These are phyloP conservation scores for Podospora anserina DNA, from an alignment of 495 filamentous ascomycete species.

Conservation along the genomic window DNA sequence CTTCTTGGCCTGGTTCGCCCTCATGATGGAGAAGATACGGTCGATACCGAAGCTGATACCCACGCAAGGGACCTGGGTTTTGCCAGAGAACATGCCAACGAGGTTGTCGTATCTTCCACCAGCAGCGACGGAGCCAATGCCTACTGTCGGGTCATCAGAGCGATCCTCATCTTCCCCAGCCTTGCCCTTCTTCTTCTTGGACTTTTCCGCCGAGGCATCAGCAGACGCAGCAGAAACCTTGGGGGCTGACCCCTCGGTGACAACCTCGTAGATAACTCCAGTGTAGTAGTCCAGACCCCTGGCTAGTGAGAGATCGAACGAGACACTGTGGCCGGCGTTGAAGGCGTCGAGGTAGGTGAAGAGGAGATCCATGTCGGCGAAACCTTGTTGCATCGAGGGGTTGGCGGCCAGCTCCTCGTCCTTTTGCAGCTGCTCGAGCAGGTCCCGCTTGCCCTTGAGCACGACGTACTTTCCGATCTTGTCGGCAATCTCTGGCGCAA, in stretches of 20 bases:
- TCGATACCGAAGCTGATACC: constrained; percentile 95
- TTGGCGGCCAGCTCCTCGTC: constrained; percentile 66
- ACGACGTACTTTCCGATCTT: constrained; percentile 52
- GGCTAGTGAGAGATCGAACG: constrained; percentile 79
- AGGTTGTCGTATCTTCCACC: constrained; percentile 93
- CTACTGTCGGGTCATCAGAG: constrained; percentile 75
- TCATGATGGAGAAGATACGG: constrained; percentile 88
- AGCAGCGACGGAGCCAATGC: constrained; percentile 84
- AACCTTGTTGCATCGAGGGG: constrained; percentile 66
- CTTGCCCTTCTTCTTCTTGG: constrained; percentile 58
- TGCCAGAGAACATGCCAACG: constrained; percentile 88
- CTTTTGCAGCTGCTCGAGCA: constrained; percentile 61
- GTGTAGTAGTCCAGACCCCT: constrained; percentile 59
- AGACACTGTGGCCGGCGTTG: constrained; percentile 63
- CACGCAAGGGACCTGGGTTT: constrained; percentile 81
- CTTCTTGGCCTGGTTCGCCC: constrained; percentile 66
- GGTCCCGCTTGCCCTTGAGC: constrained; percentile 46
- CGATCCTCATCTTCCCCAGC: constrained; percentile 67
- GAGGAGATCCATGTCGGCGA: constrained; percentile 77
- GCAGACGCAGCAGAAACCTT: constrained; percentile 31
- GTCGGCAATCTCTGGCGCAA: constrained; percentile 70
- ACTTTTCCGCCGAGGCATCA: constrained; percentile 37
- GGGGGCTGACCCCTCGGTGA: constrained; percentile 66
- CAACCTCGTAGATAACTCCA: constrained; percentile 86
- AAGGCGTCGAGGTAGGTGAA: constrained; percentile 80